Percentiles rank a stretch among this genome's conserved stretches.
Conservation (phyloP, 257 asterid genomes). For the Capsicum baccatum region DNA sequence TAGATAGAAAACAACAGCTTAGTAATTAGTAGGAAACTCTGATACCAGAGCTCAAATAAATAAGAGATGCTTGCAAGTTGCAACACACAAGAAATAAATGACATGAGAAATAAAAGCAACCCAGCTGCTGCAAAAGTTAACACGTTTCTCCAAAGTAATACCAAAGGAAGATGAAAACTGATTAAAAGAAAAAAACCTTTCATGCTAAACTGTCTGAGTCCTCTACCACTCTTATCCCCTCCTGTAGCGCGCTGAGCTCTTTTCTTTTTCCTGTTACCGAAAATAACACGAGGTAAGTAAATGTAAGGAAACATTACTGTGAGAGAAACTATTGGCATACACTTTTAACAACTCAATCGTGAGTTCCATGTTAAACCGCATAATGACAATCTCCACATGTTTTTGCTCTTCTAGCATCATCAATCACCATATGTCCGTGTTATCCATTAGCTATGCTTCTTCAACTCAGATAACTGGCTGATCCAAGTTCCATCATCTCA, state of each 20-base stretch:
- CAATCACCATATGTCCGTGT: not conserved
- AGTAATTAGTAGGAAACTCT: constrained; percentile 32
- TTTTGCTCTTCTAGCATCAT: not conserved
- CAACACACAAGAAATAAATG: not conserved
- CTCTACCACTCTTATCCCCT: constrained; percentile 96
- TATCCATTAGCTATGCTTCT: constrained; percentile 11
- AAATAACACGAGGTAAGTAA: constrained; percentile 29
- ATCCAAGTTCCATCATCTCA: constrained; percentile 5
- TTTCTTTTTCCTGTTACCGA: constrained; percentile 84
- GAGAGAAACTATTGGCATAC: not conserved
- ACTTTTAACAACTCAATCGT: not conserved
- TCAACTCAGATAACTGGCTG: not conserved
- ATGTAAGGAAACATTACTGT: constrained; percentile 3
- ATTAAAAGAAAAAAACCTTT: constrained; percentile 60
- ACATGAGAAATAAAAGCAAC: not conserved
- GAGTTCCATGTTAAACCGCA: constrained; percentile 5
- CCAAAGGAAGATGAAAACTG: constrained; percentile 24
- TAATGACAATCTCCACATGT: not conserved
- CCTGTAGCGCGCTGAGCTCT: constrained; percentile 93
- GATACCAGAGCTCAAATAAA: constrained; percentile 29
- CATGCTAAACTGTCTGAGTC: constrained; percentile 99
- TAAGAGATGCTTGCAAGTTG: not conserved
- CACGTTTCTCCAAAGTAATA: not conserved
- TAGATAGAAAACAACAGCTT: constrained; percentile 39
- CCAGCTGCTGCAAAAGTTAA: not conserved